These are phyloP conservation scores for Sclerotiophoma versabilis DNA, from an alignment of 2,329 filamentous ascomycete genomes.

Conservation along the genomic window DNA sequence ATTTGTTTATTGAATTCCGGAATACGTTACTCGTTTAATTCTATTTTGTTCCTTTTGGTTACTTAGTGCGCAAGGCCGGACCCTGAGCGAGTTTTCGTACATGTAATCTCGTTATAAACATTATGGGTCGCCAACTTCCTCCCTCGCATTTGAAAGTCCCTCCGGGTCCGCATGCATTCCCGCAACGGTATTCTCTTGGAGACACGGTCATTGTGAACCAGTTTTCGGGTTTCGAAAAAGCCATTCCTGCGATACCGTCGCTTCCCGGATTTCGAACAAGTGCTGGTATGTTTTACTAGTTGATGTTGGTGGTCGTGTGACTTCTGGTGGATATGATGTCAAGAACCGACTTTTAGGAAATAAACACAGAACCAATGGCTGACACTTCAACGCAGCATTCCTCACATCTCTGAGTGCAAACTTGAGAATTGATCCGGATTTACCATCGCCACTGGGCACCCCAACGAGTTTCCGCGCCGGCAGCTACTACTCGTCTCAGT, in stretches of 20 bases:
- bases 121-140: slow-evolving; percentile 44
- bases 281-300: slow-evolving; percentile 47
- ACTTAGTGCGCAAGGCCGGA: slow-evolving; percentile 24
- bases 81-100: slow-evolving; percentile 26
- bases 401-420: slow-evolving; percentile 84
- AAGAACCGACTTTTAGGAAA: slow-evolving; percentile 3
- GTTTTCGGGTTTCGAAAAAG: slow-evolving; percentile 43
- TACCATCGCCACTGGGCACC: slow-evolving; percentile 68
- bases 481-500: slow-evolving; percentile 57
- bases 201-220: slow-evolving; percentile 44
- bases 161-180: slow-evolving; percentile 38
- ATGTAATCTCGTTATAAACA: slow-evolving; percentile 32
- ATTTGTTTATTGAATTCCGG: slow-evolving; percentile 15
- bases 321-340: slow-evolving; percentile 12
- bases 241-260: slow-evolving; percentile 46
- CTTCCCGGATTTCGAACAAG: slow-evolving; percentile 50
- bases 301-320: slow-evolving; percentile 29
- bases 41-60: slow-evolving; percentile 8
- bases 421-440: slow-evolving; percentile 68
- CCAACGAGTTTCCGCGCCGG: slow-evolving; percentile 64
- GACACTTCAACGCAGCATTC: slow-evolving; percentile 66
- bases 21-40: slow-evolving; percentile 13
- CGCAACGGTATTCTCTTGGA: slow-evolving; percentile 38
- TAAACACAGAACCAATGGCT: slow-evolving; percentile 14
- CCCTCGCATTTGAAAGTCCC: slow-evolving; percentile 46